Percentiles rank a stretch among this genome's conserved stretches.
These are phyloP conservation scores for Gossypium herbaceum DNA, from an alignment of 345 rosid species.

Conservation along the genomic window DNA sequence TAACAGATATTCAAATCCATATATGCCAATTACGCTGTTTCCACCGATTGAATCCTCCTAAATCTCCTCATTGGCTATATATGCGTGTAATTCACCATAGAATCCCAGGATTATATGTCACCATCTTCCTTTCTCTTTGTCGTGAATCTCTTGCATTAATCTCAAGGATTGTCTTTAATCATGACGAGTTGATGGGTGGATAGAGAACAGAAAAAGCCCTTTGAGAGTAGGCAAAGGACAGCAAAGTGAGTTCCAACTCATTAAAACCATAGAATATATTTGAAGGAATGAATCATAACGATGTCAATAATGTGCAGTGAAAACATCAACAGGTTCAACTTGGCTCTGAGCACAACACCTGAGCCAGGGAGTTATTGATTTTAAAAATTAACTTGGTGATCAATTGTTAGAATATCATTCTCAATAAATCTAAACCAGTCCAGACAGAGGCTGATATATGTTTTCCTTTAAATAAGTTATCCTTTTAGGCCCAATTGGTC, in stretches of 20 bases:
- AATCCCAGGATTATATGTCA: neutral
- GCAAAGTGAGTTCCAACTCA: conserved; percentile 6
- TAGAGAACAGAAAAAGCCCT: too few species aligned
- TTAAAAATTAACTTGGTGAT: too few species aligned
- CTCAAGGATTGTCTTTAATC: neutral
- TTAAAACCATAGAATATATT: neutral
- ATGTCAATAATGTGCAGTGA: neutral
- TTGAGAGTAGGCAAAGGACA: neutral
- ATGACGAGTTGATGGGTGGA: neutral
- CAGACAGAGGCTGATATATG: neutral
- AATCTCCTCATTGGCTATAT: too few species aligned
- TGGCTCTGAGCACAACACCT: neutral
- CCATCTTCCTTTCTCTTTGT: neutral
- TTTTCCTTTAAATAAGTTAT: conserved; percentile 10
- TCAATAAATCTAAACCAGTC: neutral
- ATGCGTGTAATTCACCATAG: neutral
- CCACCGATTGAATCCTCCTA: too few species aligned
- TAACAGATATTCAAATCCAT: too few species aligned
- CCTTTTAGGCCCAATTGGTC: conserved; percentile 13
- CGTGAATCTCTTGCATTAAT: neutral
- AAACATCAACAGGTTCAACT: neutral
- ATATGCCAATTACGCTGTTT: too few species aligned
- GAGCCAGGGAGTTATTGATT: neutral
- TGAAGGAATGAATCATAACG: neutral
- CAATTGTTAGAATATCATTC: neutral